Evolutionary conservation across 331 rosid species (phyloP), one percentile per base, ranked within the genome.

Genomic region (Spiraea crenata): DNA sequence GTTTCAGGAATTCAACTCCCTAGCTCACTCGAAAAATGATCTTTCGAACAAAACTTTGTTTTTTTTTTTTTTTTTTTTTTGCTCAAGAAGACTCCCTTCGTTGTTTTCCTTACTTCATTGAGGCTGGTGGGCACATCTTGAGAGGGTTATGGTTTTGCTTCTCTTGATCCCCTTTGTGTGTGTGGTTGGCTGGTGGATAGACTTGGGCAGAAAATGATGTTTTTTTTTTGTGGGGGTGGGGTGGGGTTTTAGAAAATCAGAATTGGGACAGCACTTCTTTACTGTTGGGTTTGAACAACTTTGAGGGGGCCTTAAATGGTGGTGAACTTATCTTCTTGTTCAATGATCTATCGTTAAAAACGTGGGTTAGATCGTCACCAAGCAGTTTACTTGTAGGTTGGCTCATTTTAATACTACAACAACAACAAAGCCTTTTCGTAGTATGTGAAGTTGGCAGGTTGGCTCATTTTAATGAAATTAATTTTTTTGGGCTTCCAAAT

Each of bases 41-140:
- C 79, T 85, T 54, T n/a, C 70, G 19, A 75, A 77, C 62, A 81
- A 86, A 20, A 76, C 85, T 20, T 4, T 88, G 56, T 42, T 89
- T 63, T 93, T 93, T 64, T 85, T 84, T 56, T 80, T 42, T 89
- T 63, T 93, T 93, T 64, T 85, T 84, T 56, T 80, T 90, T 2
- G 98, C 90, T 73, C 88, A 75, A 34, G 48, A 90, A 68, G 72
- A 83, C 93, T 38, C 62, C 81, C 31, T n/a, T 85, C 92, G 7
- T 6, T 86, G 47, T 90, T 93, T 70, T 25, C 90, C 96, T 4
- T 90, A 88, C 62, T 93, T 93, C 85, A 80, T 93, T 57, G 98
- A 93, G 73, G 96, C 85, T 3, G 92, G 96, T 10, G 85, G 93
- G 38, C 15, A 81, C 0, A 4, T 88, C 0, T n/a, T n/a, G n/a